Evolutionary conservation across 805 yeast species (phyloP), one percentile per base, ranked within the genome.

Genomic region (Yueomyces sinensis): DNA sequence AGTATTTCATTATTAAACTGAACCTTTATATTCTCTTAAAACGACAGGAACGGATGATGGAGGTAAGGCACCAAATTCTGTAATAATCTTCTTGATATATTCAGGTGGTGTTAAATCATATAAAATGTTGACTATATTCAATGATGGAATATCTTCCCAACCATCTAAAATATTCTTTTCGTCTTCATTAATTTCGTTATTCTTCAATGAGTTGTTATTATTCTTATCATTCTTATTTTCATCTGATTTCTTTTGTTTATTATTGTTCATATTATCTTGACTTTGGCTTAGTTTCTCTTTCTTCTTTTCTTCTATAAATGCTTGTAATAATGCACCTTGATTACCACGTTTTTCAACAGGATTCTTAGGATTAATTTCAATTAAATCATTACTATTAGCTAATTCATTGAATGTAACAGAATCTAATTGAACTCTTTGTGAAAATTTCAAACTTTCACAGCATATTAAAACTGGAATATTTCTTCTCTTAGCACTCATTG

Each of bases 31-130:
- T 58, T 91, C 98, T 60, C 97, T 74, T 47, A 91, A 64, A 41
- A 91, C 83, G 32, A 91, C 97, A 19, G 98, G 98, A 38, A 91
- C 97, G 2, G 97, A 84, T n/a, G 94, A 81, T 30, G 98, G 95
- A 9, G 98, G 98, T 45, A 91, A 67, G 3, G 94, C 83, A 20
- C 98, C 98, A 43, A 89, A 74, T 57, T 91, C 98, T 2, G 97
- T 91, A 36, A 91, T 84, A 39, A 91, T 84, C 62, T 91, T 91
- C 55, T 89, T 87, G 49, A 91, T 83, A 51, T 81, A 82, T 45
- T 78, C 82, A 13, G 95, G 94, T 25, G 95, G 96, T 1, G 97
- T 89, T 46, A 91, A 67, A 59, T 91, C 98, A 56, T 83, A 91
- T 70, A 91, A 70, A 43, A 91, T 76, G 51, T 84, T 84, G 49